Base-by-base conservation (phyloP, 345 rosid species). In the Gossypium stocksii region DNA sequence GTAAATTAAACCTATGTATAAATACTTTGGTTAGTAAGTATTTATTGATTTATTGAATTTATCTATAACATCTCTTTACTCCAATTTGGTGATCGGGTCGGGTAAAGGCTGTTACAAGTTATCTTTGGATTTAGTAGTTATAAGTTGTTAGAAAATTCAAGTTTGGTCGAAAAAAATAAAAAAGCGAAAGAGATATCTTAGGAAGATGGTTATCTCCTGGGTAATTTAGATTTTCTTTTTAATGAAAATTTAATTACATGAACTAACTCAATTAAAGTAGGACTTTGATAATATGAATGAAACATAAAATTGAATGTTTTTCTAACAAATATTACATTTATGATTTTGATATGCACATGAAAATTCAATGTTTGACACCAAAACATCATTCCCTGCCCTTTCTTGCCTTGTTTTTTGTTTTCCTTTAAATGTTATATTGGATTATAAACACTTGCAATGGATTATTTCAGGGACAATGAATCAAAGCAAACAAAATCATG, bases 301-400 rank as follows among this genome's bases (percentile, higher is more conserved):
- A 52, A 20, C 52, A 44, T 44, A 45, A 62, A 66, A 45, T 20
- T 66, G 70, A 66, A 66, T 64, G 25, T n/a, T 9, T 60, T 14
- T n/a, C 49, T 41, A n/a, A 64, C 27, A 0, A 11, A 64, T 25
- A 19, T 14, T 20, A 2, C 19, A 27, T 19, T 23, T 48, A 14
- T 67, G 57, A 46, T 68, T 49, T 16, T 68, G 27, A 77, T 77
- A 76, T 79, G 53, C 89, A 86, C 91, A 75, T 82, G 70, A 83
- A 77, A 57, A 77, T 86, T 74, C 86, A 86, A 22, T 86, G 89
- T 78, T 74, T 80, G 66, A 85, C 87, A 49, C 87, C 88, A 66
- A 83, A 77, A 61, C 20, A 68, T 56, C 23, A 58, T 56, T 56
- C 27, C 6, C 2, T 11, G 12, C 49, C 34, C 34, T 29, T 29